Evolutionary conservation across 2,329 filamentous ascomycete species (phyloP).

Genomic region (Colletotrichum sp.): DNA sequence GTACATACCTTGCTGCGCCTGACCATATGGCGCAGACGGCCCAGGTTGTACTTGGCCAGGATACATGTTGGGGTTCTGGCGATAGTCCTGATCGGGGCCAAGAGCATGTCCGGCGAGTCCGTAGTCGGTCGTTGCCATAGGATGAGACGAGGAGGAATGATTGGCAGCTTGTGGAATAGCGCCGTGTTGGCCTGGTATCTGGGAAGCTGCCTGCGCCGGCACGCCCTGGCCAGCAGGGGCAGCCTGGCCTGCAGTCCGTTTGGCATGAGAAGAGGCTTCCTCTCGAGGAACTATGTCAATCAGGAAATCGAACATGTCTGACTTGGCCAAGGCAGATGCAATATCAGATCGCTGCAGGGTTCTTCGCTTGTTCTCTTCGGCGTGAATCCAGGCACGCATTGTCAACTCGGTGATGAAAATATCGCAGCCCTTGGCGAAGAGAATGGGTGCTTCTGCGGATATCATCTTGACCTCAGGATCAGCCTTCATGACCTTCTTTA

Average conservation of each 20-base stretch:
- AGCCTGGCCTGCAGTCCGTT: conserved; percentile 68
- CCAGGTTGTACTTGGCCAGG: conserved; percentile 78
- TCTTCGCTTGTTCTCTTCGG: conserved; percentile 96
- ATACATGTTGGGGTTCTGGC: conserved; percentile 82
- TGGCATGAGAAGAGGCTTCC: conserved; percentile 85
- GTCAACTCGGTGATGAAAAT: conserved; percentile 99
- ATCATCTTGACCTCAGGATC: conserved; percentile 99
- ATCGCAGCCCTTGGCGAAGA: conserved; percentile 98
- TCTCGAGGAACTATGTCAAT: conserved; percentile 98
- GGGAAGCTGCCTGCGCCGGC: conserved; percentile 40
- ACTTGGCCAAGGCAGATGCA: conserved; percentile 92
- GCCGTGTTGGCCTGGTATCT: conserved; percentile 58
- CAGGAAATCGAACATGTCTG: conserved; percentile 99
- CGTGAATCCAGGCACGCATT: conserved; percentile 99
- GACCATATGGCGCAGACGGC: conserved; percentile 74
- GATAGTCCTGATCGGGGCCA: conserved; percentile 77
- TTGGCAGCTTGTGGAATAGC: conserved; percentile 60
- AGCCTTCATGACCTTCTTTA: conserved; percentile 99
- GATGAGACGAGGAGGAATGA: conserved; percentile 54
- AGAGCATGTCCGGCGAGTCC: conserved; percentile 67
- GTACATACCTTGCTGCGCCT: conserved; percentile 82
- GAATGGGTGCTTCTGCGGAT: conserved; percentile 93
- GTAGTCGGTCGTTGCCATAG: conserved; percentile 67
- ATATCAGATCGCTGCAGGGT: conserved; percentile 97
- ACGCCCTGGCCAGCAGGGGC: conserved; percentile 40